Percentiles rank a stretch among this genome's conserved stretches.
Conservation (phyloP, 2,329 filamentous ascomycete genomes). For the Leptographium wingfieldii region DNA sequence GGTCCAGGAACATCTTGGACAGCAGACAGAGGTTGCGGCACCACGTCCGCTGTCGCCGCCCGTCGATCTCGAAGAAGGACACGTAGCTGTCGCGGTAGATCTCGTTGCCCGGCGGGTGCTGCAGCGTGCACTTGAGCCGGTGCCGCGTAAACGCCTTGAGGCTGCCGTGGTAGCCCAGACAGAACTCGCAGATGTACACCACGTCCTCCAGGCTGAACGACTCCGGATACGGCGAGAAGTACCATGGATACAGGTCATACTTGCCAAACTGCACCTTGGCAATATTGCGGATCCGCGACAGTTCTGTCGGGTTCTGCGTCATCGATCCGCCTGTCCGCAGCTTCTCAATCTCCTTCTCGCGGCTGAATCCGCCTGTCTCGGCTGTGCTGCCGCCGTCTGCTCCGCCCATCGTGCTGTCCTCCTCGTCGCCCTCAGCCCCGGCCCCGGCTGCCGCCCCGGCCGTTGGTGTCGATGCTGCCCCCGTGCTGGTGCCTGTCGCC, state of each 20-base stretch:
- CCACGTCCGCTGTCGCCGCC: conserved; percentile 85
- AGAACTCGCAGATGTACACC: conserved; percentile 96
- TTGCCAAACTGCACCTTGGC: conserved; percentile 89
- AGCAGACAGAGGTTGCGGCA: conserved; percentile 91
- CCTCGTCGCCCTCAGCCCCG: conserved; percentile 44
- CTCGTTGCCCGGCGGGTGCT: conserved; percentile 93
- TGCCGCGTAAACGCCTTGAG: conserved; percentile 74
- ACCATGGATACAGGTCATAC: conserved; percentile 91
- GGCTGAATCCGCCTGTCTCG: conserved; percentile 41
- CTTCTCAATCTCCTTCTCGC: conserved; percentile 92
- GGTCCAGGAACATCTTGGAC: conserved; percentile 92
- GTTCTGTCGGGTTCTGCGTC: conserved; percentile 97
- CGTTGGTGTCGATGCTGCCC: conserved; percentile 2
- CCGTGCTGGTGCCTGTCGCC: conserved; percentile 11
- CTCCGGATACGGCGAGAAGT: conserved; percentile 94
- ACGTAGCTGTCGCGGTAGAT: conserved; percentile 92
- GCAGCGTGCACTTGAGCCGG: conserved; percentile 75
- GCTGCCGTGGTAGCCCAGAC: conserved; percentile 79
- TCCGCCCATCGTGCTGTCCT: conserved; percentile 28
- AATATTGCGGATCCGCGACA: conserved; percentile 90
- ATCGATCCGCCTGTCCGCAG: conserved; percentile 89
- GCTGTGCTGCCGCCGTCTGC: conserved; percentile 13
- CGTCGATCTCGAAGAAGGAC: conserved; percentile 96
- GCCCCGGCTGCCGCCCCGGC: neutral
- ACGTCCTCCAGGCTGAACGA: conserved; percentile 78